These are phyloP conservation scores for Globisporangium heterothallicum DNA, from an alignment of 352 stramenopile species.

Conservation along the genomic window DNA sequence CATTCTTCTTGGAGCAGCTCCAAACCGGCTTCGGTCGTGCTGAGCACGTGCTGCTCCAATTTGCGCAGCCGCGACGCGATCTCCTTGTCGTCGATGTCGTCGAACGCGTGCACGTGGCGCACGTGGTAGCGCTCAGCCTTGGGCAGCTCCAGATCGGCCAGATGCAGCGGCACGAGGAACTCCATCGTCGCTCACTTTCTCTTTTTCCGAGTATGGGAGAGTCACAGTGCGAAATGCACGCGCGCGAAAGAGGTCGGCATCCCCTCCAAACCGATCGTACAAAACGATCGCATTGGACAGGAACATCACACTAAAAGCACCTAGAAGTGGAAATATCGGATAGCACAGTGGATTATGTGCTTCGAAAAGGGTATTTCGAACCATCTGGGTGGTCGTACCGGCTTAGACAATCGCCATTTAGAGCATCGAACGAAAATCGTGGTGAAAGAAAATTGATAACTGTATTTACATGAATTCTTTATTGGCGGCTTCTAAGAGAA, in stretches of 20 bases:
- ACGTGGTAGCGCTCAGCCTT: constrained; percentile 67
- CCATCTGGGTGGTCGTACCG: neutral
- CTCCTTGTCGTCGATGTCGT: constrained; percentile 42
- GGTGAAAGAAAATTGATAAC: too few relatives aligned
- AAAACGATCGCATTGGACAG: neutral
- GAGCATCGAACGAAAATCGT: too few relatives aligned
- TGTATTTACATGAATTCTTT: constrained; percentile 9
- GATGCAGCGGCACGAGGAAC: constrained; percentile 76
- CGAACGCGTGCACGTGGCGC: constrained; percentile 48
- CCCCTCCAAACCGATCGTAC: constrained; percentile 3
- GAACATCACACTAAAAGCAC: too few relatives aligned
- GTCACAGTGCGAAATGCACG: constrained; percentile 2
- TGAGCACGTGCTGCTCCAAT: constrained; percentile 52
- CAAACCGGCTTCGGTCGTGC: constrained; percentile 42
- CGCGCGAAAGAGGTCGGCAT: neutral
- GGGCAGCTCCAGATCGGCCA: constrained; percentile 67
- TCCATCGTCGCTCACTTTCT: constrained; percentile 27
- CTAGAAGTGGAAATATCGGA: too few relatives aligned
- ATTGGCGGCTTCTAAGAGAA: neutral
- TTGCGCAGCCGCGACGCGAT: constrained; percentile 34
- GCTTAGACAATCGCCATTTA: neutral
- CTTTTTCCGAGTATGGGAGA: constrained; percentile 5
- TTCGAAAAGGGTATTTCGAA: too few relatives aligned
- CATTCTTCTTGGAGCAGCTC: constrained; percentile 52
- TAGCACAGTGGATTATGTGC: neutral